A percentile compares a stretch with the other conserved stretches of the same genome.
Evolutionary conservation across 75 land plant genomes (phyloP).

Genomic region (Cupressus sempervirens): DNA sequence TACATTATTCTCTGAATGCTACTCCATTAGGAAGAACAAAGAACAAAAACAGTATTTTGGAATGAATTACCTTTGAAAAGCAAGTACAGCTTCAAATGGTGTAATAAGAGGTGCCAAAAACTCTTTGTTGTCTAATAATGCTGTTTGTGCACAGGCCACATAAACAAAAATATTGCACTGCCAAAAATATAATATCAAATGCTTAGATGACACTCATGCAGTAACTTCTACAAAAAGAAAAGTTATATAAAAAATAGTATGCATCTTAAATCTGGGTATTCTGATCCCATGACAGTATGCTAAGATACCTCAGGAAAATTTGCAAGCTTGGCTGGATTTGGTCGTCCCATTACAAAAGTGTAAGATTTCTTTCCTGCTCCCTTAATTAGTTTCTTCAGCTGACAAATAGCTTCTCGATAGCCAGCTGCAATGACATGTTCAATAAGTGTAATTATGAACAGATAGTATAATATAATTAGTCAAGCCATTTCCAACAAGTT

Average conservation of each 20-base stretch:
- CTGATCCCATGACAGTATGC: not conserved
- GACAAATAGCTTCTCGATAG: constrained; percentile 61
- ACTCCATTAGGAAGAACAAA: not conserved
- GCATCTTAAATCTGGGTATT: not conserved
- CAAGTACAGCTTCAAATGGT: constrained; percentile 86
- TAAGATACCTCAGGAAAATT: constrained; percentile 85
- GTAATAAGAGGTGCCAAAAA: constrained; percentile 91
- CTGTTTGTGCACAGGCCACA: constrained; percentile 94
- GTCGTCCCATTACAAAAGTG: constrained; percentile 81
- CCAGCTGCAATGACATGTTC: constrained; percentile 55
- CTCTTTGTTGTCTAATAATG: constrained; percentile 91
- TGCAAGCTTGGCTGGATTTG: constrained; percentile 93
- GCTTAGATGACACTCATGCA: not conserved
- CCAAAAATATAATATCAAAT: not conserved
- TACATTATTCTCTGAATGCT: not conserved
- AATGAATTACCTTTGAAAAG: constrained; percentile 54
- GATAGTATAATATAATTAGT: not conserved
- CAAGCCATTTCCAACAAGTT: not conserved
- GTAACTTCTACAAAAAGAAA: not conserved
- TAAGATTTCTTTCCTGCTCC: constrained; percentile 88
- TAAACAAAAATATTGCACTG: constrained; percentile 94
- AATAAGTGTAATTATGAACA: not conserved
- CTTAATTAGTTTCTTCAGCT: constrained; percentile 55
- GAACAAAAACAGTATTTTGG: not conserved
- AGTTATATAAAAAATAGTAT: not conserved